Conservation (phyloP, 2,329 filamentous ascomycete species). For the Dactylonectria estremocensis region DNA sequence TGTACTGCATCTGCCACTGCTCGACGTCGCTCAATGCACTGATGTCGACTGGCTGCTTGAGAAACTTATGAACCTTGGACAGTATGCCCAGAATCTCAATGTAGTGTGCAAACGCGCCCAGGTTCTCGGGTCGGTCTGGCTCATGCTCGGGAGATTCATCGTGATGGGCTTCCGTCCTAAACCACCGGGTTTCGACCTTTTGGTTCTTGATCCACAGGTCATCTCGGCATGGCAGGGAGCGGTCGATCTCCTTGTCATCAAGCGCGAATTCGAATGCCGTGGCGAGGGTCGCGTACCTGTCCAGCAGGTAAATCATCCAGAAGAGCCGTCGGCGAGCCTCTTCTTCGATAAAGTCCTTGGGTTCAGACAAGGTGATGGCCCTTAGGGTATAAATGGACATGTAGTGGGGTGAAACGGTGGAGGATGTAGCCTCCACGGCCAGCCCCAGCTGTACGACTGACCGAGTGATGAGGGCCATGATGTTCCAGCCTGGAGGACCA, state of each 20-base stretch:
- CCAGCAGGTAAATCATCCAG: conserved; percentile 94
- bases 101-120: conserved; percentile 91
- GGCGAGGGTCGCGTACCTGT: conserved; percentile 90
- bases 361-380: conserved; percentile 87
- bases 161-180: conserved; percentile 68
- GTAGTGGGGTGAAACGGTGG: conserved; percentile 82
- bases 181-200: conserved; percentile 88
- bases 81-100: conserved; percentile 91
- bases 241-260: conserved; percentile 90
- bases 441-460: conserved; percentile 91
- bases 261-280: conserved; percentile 94
- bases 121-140: conserved; percentile 81
- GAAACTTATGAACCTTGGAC: conserved; percentile 88
- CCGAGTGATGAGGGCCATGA: conserved; percentile 89
- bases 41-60: conserved; percentile 92
- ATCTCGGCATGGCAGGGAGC: conserved; percentile 88
- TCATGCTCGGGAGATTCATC: conserved; percentile 70
- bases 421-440: conserved; percentile 85
- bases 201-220: conserved; percentile 89
- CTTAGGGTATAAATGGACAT: conserved; percentile 91
- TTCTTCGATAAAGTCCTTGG: conserved; percentile 90
- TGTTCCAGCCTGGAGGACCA: conserved; percentile 92
- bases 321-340: conserved; percentile 88
- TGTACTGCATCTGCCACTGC: conserved; percentile 89
- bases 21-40: conserved; percentile 88